Conservation (phyloP, 805 yeast species). For the Wickerhamomyces tratensis region DNA sequence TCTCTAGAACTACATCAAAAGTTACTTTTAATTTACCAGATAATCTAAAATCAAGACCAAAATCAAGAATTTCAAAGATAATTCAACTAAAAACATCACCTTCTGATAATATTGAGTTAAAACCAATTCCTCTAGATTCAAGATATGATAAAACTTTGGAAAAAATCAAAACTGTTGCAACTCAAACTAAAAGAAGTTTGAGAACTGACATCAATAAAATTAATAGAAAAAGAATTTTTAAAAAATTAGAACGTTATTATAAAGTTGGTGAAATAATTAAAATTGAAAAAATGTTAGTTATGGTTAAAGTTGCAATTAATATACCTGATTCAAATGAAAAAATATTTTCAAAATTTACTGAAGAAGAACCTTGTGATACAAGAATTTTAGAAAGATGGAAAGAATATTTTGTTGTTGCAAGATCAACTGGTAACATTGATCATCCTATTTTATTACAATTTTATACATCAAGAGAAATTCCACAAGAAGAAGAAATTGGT, state of each 20-base stretch:
- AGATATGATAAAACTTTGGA: conserved; percentile 10
- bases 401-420: conserved; percentile 65
- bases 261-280: conserved; percentile 54
- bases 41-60: conserved; percentile 3
- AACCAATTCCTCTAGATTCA: conserved; percentile 8
- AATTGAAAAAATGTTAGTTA: conserved; percentile 59
- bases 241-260: conserved; percentile 22
- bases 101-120: background rate
- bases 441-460: conserved; percentile 57
- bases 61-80: background rate
- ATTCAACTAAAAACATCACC: conserved; percentile 2
- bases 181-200: conserved; percentile 11
- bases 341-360: conserved; percentile 26
- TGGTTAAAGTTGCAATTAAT: conserved; percentile 33
- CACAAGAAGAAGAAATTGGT: conserved; percentile 8
- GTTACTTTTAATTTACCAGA: conserved; percentile 3
- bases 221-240: conserved; percentile 11
- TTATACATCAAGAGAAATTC: conserved; percentile 35
- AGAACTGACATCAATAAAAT: conserved; percentile 6
- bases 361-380: conserved; percentile 41
- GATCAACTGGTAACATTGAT: conserved; percentile 43
- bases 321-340: conserved; percentile 7
- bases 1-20: too few species aligned
- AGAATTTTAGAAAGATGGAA: conserved; percentile 66
- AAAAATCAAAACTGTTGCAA: conserved; percentile 15